Evolutionary conservation across 805 yeast species (phyloP).

Genomic region (Candida xyloterini): DNA sequence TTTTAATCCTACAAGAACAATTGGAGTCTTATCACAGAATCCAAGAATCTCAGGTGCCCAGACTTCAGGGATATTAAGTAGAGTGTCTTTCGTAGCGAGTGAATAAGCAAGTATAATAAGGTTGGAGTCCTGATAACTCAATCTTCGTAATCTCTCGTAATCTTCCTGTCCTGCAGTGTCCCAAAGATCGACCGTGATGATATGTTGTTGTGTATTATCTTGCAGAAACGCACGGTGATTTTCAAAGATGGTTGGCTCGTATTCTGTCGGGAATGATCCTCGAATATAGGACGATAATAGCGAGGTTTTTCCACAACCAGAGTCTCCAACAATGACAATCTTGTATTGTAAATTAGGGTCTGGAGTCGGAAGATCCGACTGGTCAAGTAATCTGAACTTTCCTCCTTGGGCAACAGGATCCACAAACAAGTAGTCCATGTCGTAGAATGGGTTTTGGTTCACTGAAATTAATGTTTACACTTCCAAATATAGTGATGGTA

Average conservation of each 20-base stretch:
- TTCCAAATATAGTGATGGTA: constrained; percentile 17
- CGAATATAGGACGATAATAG: constrained; percentile 92
- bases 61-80: constrained; percentile 70
- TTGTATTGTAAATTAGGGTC: constrained; percentile 30
- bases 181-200: constrained; percentile 85
- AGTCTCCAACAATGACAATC: constrained; percentile 94
- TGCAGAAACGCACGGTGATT: constrained; percentile 88
- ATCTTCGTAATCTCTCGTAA: constrained; percentile 82
- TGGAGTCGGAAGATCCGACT: constrained; percentile 32
- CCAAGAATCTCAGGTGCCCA: constrained; percentile 89
- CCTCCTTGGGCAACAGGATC: constrained; percentile 23
- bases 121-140: constrained; percentile 83
- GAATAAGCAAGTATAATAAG: constrained; percentile 74
- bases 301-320: constrained; percentile 98
- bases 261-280: constrained; percentile 93
- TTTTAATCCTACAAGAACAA: constrained; percentile 79
- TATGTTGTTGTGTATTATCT: constrained; percentile 87
- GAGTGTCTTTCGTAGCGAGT: constrained; percentile 56
- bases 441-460: not conserved
- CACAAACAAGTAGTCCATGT: constrained; percentile 15
- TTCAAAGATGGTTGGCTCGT: constrained; percentile 96
- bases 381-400: constrained; percentile 22
- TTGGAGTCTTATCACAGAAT: constrained; percentile 78
- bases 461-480: constrained; percentile 9
- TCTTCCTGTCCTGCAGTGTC: constrained; percentile 96